Evolutionary conservation across 2,329 filamentous ascomycete species (phyloP).

Genomic region (Arthrobotrys sinensis): DNA sequence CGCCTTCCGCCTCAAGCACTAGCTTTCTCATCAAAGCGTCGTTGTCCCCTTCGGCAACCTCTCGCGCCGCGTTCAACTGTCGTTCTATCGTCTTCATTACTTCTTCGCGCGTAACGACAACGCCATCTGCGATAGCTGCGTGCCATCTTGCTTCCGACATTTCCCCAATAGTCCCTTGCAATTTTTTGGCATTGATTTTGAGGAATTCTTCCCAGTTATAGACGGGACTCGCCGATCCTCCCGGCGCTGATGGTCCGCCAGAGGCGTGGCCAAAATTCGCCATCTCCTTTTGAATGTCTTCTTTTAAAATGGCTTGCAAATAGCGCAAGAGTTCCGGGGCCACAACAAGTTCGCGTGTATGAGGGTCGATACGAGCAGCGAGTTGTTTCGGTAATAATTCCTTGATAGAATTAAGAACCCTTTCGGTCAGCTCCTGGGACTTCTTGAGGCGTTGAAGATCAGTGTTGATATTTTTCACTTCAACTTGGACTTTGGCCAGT

Average conservation of each 20-base stretch:
- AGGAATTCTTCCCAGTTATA: slow-evolving; percentile 55
- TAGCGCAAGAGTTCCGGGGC: slow-evolving; percentile 50
- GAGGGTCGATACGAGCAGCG: slow-evolving; percentile 44
- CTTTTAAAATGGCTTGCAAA: slow-evolving; percentile 32
- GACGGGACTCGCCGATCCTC: not conserved
- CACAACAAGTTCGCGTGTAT: slow-evolving; percentile 40
- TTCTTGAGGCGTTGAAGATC: slow-evolving; percentile 40
- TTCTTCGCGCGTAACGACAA: slow-evolving; percentile 48
- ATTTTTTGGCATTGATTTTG: slow-evolving; percentile 40
- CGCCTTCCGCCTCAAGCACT: slow-evolving; percentile 28
- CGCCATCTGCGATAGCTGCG: slow-evolving; percentile 45
- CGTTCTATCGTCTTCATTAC: slow-evolving; percentile 41
- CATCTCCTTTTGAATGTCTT: slow-evolving; percentile 43
- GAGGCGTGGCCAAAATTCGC: slow-evolving; percentile 1
- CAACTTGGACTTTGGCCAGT: slow-evolving; percentile 28
- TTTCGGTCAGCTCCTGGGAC: slow-evolving; percentile 37
- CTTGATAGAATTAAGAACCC: slow-evolving; percentile 34
- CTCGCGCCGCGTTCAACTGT: slow-evolving; percentile 39
- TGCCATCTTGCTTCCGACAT: slow-evolving; percentile 55
- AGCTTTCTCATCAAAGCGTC: slow-evolving; percentile 32
- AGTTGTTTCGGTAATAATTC: slow-evolving; percentile 48
- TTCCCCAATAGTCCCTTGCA: slow-evolving; percentile 42
- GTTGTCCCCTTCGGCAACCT: slow-evolving; percentile 40
- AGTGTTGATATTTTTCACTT: slow-evolving; percentile 36
- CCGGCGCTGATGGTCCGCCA: not conserved